Percentiles rank a stretch among this genome's conserved stretches.
These are phyloP conservation scores for Zopfia rhizophila DNA, from an alignment of 2,329 filamentous ascomycete species.

Conservation along the genomic window DNA sequence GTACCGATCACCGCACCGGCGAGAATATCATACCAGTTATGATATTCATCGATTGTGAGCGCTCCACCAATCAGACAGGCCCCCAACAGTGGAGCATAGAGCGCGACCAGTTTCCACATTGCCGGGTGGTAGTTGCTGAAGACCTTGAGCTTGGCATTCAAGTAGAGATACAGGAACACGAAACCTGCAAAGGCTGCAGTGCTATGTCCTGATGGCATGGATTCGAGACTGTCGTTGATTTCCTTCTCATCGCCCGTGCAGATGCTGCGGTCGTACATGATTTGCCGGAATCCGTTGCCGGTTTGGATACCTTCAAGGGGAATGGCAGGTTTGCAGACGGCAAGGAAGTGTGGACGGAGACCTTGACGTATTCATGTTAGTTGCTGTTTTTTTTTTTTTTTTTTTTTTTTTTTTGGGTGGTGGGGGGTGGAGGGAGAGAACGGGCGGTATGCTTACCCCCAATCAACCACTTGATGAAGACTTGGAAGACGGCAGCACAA, in stretches of 20 bases:
- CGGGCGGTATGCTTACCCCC: conserved; percentile 68
- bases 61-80: conserved; percentile 75
- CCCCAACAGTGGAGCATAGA: conserved; percentile 73
- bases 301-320: conserved; percentile 52
- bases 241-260: conserved; percentile 73
- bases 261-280: conserved; percentile 76
- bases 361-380: conserved; percentile 16
- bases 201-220: conserved; percentile 78
- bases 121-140: conserved; percentile 77
- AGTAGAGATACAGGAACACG: conserved; percentile 75
- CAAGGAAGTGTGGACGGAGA: conserved; percentile 72
- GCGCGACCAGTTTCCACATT: conserved; percentile 76
- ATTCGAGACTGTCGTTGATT: conserved; percentile 76
- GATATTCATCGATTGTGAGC: conserved; percentile 76
- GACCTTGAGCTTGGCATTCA: conserved; percentile 82
- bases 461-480: conserved; percentile 80
- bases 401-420: not conserved
- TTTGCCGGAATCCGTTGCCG: conserved; percentile 64
- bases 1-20: conserved; percentile 74
- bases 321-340: conserved; percentile 73
- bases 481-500: conserved; percentile 77
- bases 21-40: conserved; percentile 80
- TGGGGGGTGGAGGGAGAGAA: not conserved
- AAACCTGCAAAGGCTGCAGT: conserved; percentile 79
- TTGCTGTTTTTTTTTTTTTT: not conserved